A percentile compares a stretch with the other conserved stretches of the same genome.
These are phyloP conservation scores for Tulasnella calospora DNA, from an alignment of 768 basidiomycete species.

Conservation along the genomic window DNA sequence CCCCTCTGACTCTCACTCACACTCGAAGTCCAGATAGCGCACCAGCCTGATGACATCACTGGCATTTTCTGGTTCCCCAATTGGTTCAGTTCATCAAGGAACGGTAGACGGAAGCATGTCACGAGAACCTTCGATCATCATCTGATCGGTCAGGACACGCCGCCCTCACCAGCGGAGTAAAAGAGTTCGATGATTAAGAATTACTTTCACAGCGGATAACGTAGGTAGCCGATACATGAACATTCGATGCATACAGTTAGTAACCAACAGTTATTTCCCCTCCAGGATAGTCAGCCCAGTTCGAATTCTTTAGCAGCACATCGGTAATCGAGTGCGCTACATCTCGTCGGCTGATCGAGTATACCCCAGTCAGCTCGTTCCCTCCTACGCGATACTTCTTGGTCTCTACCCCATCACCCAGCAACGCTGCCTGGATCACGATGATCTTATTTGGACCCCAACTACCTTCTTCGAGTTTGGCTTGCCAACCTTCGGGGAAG, in stretches of 20 bases:
- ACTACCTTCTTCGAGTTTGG: neutral
- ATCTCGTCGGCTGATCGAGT: constrained; percentile 16
- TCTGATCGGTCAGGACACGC: too few species aligned
- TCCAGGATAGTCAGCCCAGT: constrained; percentile 5
- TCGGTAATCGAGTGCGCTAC: constrained; percentile 21
- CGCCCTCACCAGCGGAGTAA: too few species aligned
- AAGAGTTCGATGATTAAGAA: too few species aligned
- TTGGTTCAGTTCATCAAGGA: too few species aligned
- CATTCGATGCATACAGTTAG: neutral
- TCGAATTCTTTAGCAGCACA: neutral
- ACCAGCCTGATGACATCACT: too few species aligned
- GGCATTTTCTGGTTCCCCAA: too few species aligned
- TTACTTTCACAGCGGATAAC: neutral
- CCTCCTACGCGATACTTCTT: constrained; percentile 15
- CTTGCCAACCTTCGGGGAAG: constrained; percentile 11
- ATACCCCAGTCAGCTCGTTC: neutral
- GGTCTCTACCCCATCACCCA: constrained; percentile 8
- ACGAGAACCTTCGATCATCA: too few species aligned
- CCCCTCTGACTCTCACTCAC: too few species aligned
- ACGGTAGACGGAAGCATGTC: too few species aligned
- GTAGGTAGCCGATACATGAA: neutral
- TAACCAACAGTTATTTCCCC: constrained; percentile 14
- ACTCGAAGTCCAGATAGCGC: too few species aligned
- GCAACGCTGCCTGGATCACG: constrained; percentile 18
- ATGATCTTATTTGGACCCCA: neutral